Evolutionary conservation across 2,329 filamentous ascomycete species (phyloP).

Genomic region (Pezicula radicicola): DNA sequence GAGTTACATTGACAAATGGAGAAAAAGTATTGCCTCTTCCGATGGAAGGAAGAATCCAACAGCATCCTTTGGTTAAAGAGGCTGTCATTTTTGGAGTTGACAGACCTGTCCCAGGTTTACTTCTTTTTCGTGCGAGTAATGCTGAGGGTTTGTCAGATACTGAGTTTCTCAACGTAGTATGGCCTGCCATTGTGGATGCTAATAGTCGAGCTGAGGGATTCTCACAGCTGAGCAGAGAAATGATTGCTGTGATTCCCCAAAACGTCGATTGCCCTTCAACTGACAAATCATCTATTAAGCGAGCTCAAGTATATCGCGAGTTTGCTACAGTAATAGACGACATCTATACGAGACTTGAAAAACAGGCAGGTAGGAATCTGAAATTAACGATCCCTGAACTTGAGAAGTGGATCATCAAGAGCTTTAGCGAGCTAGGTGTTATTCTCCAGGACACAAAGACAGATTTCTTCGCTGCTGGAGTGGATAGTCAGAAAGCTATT

Average conservation of each 20-base stretch:
- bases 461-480: constrained; percentile 56
- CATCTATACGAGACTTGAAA: constrained; percentile 9
- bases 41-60: constrained; percentile 51
- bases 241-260: constrained; percentile 46
- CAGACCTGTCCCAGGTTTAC: constrained; percentile 46
- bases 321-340: constrained; percentile 42
- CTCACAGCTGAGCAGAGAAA: constrained; percentile 47
- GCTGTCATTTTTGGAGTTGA: constrained; percentile 55
- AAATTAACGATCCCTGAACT: neutral
- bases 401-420: neutral
- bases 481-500: constrained; percentile 58
- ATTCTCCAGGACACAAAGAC: neutral
- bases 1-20: constrained; percentile 42
- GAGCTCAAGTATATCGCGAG: constrained; percentile 43
- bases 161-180: constrained; percentile 45
- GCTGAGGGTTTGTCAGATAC: constrained; percentile 36
- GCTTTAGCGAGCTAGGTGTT: neutral
- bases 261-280: constrained; percentile 42
- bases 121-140: constrained; percentile 47
- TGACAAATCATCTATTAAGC: constrained; percentile 52
- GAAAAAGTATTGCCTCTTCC: constrained; percentile 45
- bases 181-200: constrained; percentile 47
- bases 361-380: neutral
- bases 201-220: constrained; percentile 50
- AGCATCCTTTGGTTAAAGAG: constrained; percentile 50